Base-by-base conservation (phyloP, 2,329 filamentous ascomycete genomes). In the Trematosphaeria pertusa region DNA sequence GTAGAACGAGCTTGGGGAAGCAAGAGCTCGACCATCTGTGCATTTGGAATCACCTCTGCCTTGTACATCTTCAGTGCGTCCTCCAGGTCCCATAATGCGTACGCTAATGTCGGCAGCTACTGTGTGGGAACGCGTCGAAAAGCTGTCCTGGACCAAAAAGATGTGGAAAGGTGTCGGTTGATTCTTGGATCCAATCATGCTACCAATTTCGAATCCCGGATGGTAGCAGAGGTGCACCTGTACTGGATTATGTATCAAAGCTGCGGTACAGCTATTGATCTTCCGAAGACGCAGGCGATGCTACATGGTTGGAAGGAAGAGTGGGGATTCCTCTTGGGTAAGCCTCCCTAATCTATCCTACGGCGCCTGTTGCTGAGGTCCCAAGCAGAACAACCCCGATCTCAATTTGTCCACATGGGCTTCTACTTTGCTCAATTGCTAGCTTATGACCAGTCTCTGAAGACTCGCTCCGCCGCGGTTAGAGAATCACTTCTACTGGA, bases 381-480 rank as follows among this genome's bases (percentile, higher is more conserved):
- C 36, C 17, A 5, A 21, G 3, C 30, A 73, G 73, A 74, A 21
- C 69, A 77, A 56, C 74, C 74, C 12, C 61, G 74, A 30, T 72
- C 74, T 2, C 75, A 77, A 46, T 77, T 78, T 43, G 64, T 78
- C 3, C 63, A 73, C 21, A 77, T 78, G 74, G 75, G 75, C 2
- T 76, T 74, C 42, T 67, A 74, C 34, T 78, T 78, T 48, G 73
- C 74, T 8, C 72, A 76, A 38, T 64, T 78, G 1, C 60, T 78
- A 9, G 58, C 70, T 2, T 77, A 76, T 47, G 72, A 75, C 35
- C 67, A 73, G 51, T 67, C 68, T 9, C 58, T 74, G 1, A 74
- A 73, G 42, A 65, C 67, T 9, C 48, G 59, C 31, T 64, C 64
- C 2, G 62, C 72, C 11, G 59, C 62, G 15, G 66, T 68, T 5